These are phyloP conservation scores for Trichothecium sympodiale DNA, from an alignment of 2,329 filamentous ascomycete genomes.

Conservation along the genomic window DNA sequence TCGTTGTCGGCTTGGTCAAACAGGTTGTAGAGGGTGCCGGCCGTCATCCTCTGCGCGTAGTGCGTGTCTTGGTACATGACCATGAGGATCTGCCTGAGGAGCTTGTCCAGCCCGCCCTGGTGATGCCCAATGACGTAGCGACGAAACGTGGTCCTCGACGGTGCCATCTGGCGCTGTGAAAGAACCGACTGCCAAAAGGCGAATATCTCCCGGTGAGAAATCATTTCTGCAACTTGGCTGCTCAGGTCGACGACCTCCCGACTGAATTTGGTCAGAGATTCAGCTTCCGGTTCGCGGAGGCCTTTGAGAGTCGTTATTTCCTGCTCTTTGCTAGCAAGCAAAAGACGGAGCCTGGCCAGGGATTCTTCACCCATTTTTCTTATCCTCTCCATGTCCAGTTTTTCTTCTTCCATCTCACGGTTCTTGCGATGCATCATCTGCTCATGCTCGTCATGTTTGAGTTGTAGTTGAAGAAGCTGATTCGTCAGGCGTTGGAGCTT, in stretches of 20 bases:
- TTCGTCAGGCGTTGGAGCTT: too few relatives aligned
- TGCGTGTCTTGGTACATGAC: background rate
- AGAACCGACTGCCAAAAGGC: background rate
- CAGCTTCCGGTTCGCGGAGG: background rate
- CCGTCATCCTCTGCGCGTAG: background rate
- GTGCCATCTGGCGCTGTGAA: background rate
- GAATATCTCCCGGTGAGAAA: background rate
- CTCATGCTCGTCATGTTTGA: too few relatives aligned
- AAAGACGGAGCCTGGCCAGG: too few relatives aligned
- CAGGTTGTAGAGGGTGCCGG: background rate
- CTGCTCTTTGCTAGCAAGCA: conserved; percentile 7
- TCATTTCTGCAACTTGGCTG: background rate
- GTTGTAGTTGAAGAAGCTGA: too few relatives aligned
- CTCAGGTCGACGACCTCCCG: background rate
- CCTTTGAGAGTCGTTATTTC: background rate
- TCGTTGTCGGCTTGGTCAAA: background rate
- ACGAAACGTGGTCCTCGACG: background rate
- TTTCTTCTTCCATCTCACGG: too few relatives aligned
- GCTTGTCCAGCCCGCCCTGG: background rate
- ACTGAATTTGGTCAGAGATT: background rate
- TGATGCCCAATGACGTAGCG: background rate
- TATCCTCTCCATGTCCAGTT: too few relatives aligned
- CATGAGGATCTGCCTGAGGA: background rate
- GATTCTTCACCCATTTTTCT: too few relatives aligned
- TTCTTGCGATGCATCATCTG: too few relatives aligned